These are phyloP conservation scores for Citrus hindsii DNA, from an alignment of 345 rosid species.

Conservation along the genomic window DNA sequence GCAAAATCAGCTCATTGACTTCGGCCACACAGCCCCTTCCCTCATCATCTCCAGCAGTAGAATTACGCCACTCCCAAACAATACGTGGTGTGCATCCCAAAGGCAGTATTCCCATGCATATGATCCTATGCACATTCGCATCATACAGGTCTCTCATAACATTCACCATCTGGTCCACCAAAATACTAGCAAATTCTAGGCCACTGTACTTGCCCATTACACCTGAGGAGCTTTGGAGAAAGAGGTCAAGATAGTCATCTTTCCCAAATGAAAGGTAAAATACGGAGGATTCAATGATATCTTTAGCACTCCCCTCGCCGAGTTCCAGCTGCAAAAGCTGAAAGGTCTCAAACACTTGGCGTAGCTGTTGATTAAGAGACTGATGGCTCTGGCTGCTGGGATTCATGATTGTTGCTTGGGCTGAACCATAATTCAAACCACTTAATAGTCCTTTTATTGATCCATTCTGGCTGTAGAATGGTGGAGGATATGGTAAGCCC, in stretches of 20 bases:
- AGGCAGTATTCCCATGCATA: constrained; percentile 53
- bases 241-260: constrained; percentile 54
- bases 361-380: constrained; percentile 61
- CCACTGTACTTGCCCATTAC: constrained; percentile 39
- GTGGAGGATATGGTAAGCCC: constrained; percentile 29
- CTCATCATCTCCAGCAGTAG: background rate
- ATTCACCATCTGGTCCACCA: constrained; percentile 48
- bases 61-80: constrained; percentile 37
- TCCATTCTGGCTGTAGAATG: constrained; percentile 55
- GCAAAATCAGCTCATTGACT: constrained; percentile 44
- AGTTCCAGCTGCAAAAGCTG: constrained; percentile 54
- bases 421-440: constrained; percentile 60
- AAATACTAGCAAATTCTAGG: constrained; percentile 40
- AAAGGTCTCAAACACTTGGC: constrained; percentile 57
- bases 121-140: constrained; percentile 42
- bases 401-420: constrained; percentile 52
- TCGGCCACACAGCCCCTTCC: constrained; percentile 38
- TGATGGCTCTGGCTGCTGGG: constrained; percentile 36
- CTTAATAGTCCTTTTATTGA: constrained; percentile 33
- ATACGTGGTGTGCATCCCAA: constrained; percentile 56
- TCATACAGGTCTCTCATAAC: constrained; percentile 45
- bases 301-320: constrained; percentile 20
- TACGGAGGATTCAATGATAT: constrained; percentile 40
- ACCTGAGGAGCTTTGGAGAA: constrained; percentile 44
- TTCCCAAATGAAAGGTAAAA: constrained; percentile 70